These are phyloP conservation scores for Rhizopogon vulgaris DNA, from an alignment of 768 basidiomycete genomes.

Conservation along the genomic window DNA sequence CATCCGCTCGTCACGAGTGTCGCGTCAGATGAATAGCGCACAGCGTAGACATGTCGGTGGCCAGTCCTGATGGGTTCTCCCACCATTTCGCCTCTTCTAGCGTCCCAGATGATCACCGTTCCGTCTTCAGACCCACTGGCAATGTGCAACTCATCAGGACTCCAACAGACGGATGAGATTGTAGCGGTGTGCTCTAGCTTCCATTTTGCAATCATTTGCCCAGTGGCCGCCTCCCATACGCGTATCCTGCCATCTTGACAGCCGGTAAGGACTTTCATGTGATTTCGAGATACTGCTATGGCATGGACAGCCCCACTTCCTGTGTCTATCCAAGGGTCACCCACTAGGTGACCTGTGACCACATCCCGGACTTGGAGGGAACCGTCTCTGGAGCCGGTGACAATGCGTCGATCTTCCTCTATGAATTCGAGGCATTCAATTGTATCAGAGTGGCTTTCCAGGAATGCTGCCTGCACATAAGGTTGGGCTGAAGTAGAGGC, in stretches of 20 bases:
- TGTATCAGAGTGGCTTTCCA: background rate
- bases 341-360: background rate
- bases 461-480: background rate
- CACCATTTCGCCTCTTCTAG: background rate
- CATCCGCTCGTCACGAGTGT: background rate
- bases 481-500: no score
- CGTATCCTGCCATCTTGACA: background rate
- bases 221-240: background rate
- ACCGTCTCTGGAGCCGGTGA: background rate
- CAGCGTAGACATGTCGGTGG: background rate
- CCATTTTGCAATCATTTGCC: background rate
- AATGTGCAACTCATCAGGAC: background rate
- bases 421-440: background rate
- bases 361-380: background rate
- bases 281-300: background rate
- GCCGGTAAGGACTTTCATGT: background rate
- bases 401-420: background rate
- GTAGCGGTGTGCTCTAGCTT: background rate
- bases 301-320: background rate
- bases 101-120: background rate
- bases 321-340: background rate
- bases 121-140: slow-evolving; percentile 1
- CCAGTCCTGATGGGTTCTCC: background rate
- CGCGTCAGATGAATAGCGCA: background rate
- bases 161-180: background rate